A percentile compares a stretch with the other conserved stretches of the same genome.
Evolutionary conservation across 139 green algal genomes (phyloP).

Genomic region (Bryopsis sp.): DNA sequence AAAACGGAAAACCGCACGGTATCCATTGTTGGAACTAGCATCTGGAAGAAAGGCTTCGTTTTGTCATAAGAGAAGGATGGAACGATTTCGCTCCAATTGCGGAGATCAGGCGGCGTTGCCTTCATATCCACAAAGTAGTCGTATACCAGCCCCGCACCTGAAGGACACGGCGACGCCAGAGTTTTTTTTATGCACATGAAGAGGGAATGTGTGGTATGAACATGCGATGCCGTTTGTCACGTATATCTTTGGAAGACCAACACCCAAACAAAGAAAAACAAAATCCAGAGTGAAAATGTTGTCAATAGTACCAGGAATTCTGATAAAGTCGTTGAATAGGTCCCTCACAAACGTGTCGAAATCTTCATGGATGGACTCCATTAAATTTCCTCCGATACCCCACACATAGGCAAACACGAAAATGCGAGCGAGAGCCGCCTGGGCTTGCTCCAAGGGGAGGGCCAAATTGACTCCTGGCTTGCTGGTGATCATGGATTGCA

Average conservation of each 20-base stretch:
- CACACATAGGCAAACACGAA: constrained; percentile 66
- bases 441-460: constrained; percentile 4
- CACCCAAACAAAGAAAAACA: too few relatives aligned
- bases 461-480: constrained; percentile 5
- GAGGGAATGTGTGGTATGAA: too few relatives aligned
- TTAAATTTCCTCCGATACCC: constrained; percentile 55
- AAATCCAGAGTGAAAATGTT: too few relatives aligned
- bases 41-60: constrained; percentile 65
- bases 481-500: constrained; percentile 22
- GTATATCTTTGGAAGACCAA: too few relatives aligned
- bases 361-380: constrained; percentile 32
- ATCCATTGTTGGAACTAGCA: constrained; percentile 72
- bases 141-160: constrained; percentile 49
- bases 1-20: constrained; percentile 59
- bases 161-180: too few relatives aligned
- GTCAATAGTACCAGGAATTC: too few relatives aligned
- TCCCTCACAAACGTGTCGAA: constrained; percentile 52
- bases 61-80: constrained; percentile 58
- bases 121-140: constrained; percentile 57
- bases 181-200: too few relatives aligned
- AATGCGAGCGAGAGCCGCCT: constrained; percentile 31
- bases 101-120: constrained; percentile 29
- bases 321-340: too few relatives aligned
- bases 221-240: too few relatives aligned
- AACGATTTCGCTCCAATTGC: constrained; percentile 53